Base-by-base conservation (phyloP, 1,284 basidiomycete species). In the Trametes versicolor region DNA sequence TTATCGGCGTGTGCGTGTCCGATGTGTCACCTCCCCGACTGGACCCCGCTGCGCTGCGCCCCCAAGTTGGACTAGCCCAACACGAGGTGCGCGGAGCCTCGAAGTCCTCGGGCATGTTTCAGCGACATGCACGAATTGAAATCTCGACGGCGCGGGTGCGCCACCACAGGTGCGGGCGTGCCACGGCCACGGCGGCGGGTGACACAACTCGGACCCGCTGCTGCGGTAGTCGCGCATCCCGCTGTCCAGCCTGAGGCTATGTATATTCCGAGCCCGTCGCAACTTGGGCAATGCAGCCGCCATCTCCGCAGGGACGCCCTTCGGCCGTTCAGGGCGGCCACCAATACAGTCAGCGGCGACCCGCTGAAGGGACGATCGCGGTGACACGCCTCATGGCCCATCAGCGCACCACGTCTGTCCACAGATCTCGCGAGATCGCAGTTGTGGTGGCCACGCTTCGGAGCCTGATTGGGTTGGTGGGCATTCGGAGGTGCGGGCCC, bases 11-110 rank as follows among this genome's bases (percentile, higher is more conserved):
- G 19, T 48, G 25, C 8, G 21, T 32, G 29, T 32, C 29, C 29
- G 29, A 32, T 32, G 29, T 32, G 29, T 32, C 53, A 55, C 53
- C 37, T 21, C 25, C 10, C 5, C 53, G 23, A 9, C 51, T n/a
- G 27, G 9, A 27, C 39, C 21, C n/a, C 29, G 29, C 29, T 32
- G 29, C 29, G 29, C 29, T 32, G 29, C 17, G 32, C 27, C 21
- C 19, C 62, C 57, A 8, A 66, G 59, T 64, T n/a, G 64, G 62
- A 62, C 45, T 64, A 69, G 67, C 52, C n/a, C 49, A n/a, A 62
- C 62, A 66, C 60, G 67, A 66, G 64, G 67, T 29, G 29, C 8
- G 10, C 8, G 34, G 10, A 17, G 21, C 4, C 19, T 7, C 19
- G 17, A 39, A 49, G 34, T 39, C 60, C 60, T 43, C 60, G 60